Evolutionary conservation across 306 rosid genomes (phyloP).

Genomic region (Vachellia pachyceras): DNA sequence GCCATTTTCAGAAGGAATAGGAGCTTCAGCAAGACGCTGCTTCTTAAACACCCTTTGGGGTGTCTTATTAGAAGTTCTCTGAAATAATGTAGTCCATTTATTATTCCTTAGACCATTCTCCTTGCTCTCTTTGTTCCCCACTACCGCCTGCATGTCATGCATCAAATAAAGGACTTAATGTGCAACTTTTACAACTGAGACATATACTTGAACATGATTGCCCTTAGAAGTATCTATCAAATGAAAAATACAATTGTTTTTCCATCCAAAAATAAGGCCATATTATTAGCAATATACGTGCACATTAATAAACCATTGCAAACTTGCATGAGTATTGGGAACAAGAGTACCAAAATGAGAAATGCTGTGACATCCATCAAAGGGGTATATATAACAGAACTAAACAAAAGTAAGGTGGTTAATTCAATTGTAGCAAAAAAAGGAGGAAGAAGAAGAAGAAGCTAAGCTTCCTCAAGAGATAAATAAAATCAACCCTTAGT

Average conservation of each 20-base stretch:
- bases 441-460: not conserved
- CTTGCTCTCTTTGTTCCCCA: conserved; percentile 63
- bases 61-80: conserved; percentile 59
- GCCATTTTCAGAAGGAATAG: conserved; percentile 59
- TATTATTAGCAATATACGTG: not conserved
- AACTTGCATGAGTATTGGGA: not conserved
- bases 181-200: not conserved
- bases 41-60: conserved; percentile 72
- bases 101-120: conserved; percentile 52
- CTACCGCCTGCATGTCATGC: conserved; percentile 55
- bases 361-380: not conserved
- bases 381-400: not conserved
- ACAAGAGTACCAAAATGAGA: conserved; percentile 19
- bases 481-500: not conserved
- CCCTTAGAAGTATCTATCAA: not conserved
- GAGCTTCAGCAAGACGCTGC: conserved; percentile 73
- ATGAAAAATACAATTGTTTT: not conserved
- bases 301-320: not conserved
- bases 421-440: not conserved
- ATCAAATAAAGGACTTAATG: conserved; percentile 22
- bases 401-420: not conserved
- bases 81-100: conserved; percentile 60
- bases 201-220: conserved; percentile 21
- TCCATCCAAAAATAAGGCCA: not conserved
- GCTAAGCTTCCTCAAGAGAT: conserved; percentile 5